Base-by-base conservation (phyloP, 1,284 basidiomycete genomes). In the Malassezia dermatis region DNA sequence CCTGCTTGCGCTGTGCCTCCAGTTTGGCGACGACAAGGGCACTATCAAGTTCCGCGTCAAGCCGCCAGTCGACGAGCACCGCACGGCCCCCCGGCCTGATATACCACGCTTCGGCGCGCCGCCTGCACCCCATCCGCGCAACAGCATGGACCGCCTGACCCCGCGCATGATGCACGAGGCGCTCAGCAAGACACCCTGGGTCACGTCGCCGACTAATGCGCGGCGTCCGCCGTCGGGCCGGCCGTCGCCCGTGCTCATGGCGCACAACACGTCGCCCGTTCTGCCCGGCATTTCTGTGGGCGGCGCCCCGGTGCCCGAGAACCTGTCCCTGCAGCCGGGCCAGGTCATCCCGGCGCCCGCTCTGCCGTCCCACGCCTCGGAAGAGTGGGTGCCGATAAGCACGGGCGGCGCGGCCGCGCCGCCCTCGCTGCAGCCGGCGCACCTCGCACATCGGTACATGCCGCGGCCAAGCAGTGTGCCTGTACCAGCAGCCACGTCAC, bases 41-140 rank as follows among this genome's bases (percentile, higher is more conserved):
- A 67, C 63, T 1, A 60, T 74, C 56, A 74, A 74, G 48, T 74
- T 74, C 42, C 56, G 69, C 39, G 61, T 74, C 13, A 58, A 67
- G 37, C 59, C 67, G 35, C 61, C 53, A 6, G 27, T 27, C 26
- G 30, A 10, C 42, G 31, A 30, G 5, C 5, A n/a, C 5, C n/a
- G 2, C 28, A 10, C 11, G 5, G 4, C 19, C 23, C 42, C 32
- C 30, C 13, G 19, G 17, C 17, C 44, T 10, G 24, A 30, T 13
- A 23, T 19, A 8, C 27, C 31, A 23, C 24, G 19, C 13, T 32
- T 28, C 17, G 28, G 27, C 26, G 26, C 41, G 12, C 19, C 41
- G 8, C 24, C 24, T n/a, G 26, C 26, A 26, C n/a, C 12, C 13
- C 41, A n/a, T 19, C 19, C 24, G 27, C 27, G 37, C 37, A 21